Percentiles rank a stretch among this genome's conserved stretches.
Conservation (phyloP, 129 eudicot species). For the Flaveria linearis region DNA sequence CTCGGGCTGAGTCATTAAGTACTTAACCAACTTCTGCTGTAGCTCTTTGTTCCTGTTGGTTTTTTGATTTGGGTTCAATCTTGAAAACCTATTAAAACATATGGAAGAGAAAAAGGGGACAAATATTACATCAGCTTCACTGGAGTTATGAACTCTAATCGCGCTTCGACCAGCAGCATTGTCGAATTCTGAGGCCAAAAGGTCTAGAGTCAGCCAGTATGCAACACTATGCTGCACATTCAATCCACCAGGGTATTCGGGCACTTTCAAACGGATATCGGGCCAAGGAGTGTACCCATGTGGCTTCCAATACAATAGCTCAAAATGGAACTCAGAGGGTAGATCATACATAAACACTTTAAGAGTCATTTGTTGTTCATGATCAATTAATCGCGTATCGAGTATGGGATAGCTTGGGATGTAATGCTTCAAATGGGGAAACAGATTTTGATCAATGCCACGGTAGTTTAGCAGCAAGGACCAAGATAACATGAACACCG, state of each 20-base stretch:
- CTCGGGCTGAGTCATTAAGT: slow-evolving; percentile 60
- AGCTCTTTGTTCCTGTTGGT: slow-evolving; percentile 46
- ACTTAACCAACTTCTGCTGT: slow-evolving; percentile 65
- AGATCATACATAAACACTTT: slow-evolving; percentile 91
- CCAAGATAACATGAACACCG: slow-evolving; percentile 61
- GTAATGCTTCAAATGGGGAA: slow-evolving; percentile 48
- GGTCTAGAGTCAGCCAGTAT: slow-evolving; percentile 90
- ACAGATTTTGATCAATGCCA: slow-evolving; percentile 41
- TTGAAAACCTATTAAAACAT: slow-evolving; percentile 67
- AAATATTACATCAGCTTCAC: slow-evolving; percentile 87
- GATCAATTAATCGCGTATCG: slow-evolving; percentile 22
- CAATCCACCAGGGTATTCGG: slow-evolving; percentile 83
- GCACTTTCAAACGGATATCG: slow-evolving; percentile 49
- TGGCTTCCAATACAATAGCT: slow-evolving; percentile 62
- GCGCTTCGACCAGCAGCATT: slow-evolving; percentile 49
- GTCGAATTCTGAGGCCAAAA: slow-evolving; percentile 56
- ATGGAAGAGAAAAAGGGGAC: slow-evolving; percentile 91
- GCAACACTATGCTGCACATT: slow-evolving; percentile 92
- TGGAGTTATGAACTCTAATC: slow-evolving; percentile 65
- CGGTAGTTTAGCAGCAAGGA: slow-evolving; percentile 50
- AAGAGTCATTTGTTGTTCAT: slow-evolving; percentile 35
- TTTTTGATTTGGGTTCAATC: slow-evolving; percentile 45
- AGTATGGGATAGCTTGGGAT: slow-evolving; percentile 6
- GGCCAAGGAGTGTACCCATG: slow-evolving; percentile 68
- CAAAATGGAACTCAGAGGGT: slow-evolving; percentile 87